Percentiles rank a stretch among this genome's conserved stretches.
phyloP scores from a whole-genome alignment of 495 filamentous ascomycete species.

The Lophiotrema nucula region DNA sequence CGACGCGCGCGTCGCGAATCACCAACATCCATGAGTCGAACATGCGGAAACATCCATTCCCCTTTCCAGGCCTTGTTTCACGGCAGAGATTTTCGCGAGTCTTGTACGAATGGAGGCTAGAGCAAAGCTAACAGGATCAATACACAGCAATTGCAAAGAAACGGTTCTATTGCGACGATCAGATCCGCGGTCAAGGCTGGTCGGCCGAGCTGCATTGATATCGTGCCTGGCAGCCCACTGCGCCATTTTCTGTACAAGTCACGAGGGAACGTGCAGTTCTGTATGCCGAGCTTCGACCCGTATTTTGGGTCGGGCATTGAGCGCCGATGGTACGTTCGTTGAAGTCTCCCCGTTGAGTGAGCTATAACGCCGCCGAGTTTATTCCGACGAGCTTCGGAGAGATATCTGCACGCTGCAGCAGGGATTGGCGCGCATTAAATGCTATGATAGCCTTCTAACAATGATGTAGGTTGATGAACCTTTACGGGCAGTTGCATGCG shows the following conservation, averaged over 20 bases:
- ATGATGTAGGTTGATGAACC: conserved; percentile 62
- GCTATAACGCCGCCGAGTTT: too few relatives aligned
- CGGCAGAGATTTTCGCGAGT: too few relatives aligned
- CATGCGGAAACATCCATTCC: too few relatives aligned
- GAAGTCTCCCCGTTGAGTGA: not conserved
- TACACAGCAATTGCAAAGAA: conserved; percentile 65
- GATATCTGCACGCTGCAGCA: conserved; percentile 3
- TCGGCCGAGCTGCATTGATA: conserved; percentile 66
- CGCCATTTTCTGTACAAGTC: conserved; percentile 95
- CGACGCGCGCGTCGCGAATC: too few relatives aligned
- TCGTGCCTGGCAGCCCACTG: conserved; percentile 75
- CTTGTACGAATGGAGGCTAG: too few relatives aligned
- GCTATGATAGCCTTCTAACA: not conserved
- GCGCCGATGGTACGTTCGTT: conserved; percentile 56
- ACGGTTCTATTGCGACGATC: conserved; percentile 71
- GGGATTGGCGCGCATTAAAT: too few relatives aligned
- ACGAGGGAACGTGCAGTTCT: conserved; percentile 88
- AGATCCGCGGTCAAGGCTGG: conserved; percentile 67
- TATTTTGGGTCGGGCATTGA: conserved; percentile 64
- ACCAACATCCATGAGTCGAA: too few relatives aligned
- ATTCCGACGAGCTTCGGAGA: not conserved
- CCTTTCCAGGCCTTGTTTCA: too few relatives aligned
- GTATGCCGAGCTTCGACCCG: conserved; percentile 79
- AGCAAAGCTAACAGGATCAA: too few relatives aligned
- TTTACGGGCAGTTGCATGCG: conserved; percentile 82